Percentiles rank a stretch among this genome's conserved stretches.
These are phyloP conservation scores for Teratosphaeria epicoccoides DNA, from an alignment of 2,329 filamentous ascomycete species.

Conservation along the genomic window DNA sequence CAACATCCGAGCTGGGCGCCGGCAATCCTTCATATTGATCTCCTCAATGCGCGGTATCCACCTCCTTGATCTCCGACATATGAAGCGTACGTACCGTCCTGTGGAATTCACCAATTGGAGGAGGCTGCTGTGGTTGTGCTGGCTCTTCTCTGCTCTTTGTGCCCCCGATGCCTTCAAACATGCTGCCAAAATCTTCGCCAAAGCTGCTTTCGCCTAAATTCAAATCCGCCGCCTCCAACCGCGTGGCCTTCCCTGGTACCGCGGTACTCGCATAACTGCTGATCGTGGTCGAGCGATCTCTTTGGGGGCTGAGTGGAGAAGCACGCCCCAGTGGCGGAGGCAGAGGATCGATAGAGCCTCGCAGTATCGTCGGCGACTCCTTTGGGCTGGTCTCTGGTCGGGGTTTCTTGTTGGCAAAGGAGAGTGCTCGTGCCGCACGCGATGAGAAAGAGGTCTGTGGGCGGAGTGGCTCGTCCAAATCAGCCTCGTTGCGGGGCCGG, in stretches of 20 bases:
- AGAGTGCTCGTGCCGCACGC: slow-evolving; percentile 43
- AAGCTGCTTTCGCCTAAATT: slow-evolving; percentile 22
- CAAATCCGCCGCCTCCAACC: slow-evolving; percentile 17
- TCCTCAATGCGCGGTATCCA: background rate
- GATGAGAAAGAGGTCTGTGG: slow-evolving; percentile 25
- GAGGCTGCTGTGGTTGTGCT: slow-evolving; percentile 12
- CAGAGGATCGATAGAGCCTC: slow-evolving; percentile 3
- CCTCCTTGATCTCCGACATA: background rate
- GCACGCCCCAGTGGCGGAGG: slow-evolving; percentile 7
- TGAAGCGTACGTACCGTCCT: slow-evolving; percentile 11
- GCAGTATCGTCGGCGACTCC: slow-evolving; percentile 4
- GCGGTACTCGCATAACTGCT: slow-evolving; percentile 33
- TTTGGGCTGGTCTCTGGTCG: slow-evolving; percentile 9
- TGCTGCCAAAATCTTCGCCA: slow-evolving; percentile 25
- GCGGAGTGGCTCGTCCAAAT: slow-evolving; percentile 21
- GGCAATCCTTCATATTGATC: background rate
- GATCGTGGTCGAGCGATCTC: slow-evolving; percentile 33
- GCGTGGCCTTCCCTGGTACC: slow-evolving; percentile 14
- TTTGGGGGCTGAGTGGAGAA: slow-evolving; percentile 11
- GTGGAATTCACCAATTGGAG: slow-evolving; percentile 7
- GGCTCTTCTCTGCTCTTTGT: slow-evolving; percentile 12
- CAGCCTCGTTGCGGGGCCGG: slow-evolving; percentile 32
- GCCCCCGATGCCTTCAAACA: slow-evolving; percentile 24
- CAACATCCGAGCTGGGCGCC: background rate
- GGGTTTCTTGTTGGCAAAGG: slow-evolving; percentile 35